A percentile compares a stretch with the other conserved stretches of the same genome.
These are phyloP conservation scores for Elongisporangium senticosum DNA, from an alignment of 352 stramenopile genomes.

Conservation along the genomic window DNA sequence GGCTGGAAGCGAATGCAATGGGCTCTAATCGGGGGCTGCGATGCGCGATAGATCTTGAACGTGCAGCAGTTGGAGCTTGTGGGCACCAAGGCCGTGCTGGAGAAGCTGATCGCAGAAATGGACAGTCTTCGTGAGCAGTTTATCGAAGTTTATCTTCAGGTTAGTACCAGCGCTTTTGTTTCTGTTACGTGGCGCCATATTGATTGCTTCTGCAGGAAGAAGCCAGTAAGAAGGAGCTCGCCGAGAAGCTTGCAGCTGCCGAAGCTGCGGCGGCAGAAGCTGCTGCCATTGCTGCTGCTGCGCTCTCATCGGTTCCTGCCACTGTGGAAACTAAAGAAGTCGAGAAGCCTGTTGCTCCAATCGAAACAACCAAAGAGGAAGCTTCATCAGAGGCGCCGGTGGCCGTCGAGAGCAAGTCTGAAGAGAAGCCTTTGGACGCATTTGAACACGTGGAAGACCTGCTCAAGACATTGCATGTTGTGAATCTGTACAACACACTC, in stretches of 20 bases:
- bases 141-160: slow-evolving; percentile 46
- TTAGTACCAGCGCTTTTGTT: slow-evolving; percentile 1
- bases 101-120: slow-evolving; percentile 72
- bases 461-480: slow-evolving; percentile 72
- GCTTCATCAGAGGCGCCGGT: slow-evolving; percentile 1
- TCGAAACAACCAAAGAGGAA: slow-evolving; percentile 2
- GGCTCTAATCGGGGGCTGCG: slow-evolving; percentile 2
- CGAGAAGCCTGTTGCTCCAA: slow-evolving; percentile 2
- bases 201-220: slow-evolving; percentile 20
- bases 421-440: slow-evolving; percentile 15
- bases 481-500: slow-evolving; percentile 68
- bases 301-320: background rate
- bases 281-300: slow-evolving; percentile 3
- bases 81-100: slow-evolving; percentile 45
- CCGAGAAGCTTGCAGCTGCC: slow-evolving; percentile 7
- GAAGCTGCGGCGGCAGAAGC: slow-evolving; percentile 6
- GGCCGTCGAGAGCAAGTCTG: slow-evolving; percentile 1
- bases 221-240: slow-evolving; percentile 23
- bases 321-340: slow-evolving; percentile 8
- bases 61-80: slow-evolving; percentile 75
- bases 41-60: slow-evolving; percentile 40
- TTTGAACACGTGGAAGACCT: slow-evolving; percentile 61
- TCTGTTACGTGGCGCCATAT: slow-evolving; percentile 1
- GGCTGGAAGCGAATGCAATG: background rate
- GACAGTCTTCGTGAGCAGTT: slow-evolving; percentile 78